These are phyloP conservation scores for Fusarium dimerum DNA, from an alignment of 2,329 filamentous ascomycete species.

Conservation along the genomic window DNA sequence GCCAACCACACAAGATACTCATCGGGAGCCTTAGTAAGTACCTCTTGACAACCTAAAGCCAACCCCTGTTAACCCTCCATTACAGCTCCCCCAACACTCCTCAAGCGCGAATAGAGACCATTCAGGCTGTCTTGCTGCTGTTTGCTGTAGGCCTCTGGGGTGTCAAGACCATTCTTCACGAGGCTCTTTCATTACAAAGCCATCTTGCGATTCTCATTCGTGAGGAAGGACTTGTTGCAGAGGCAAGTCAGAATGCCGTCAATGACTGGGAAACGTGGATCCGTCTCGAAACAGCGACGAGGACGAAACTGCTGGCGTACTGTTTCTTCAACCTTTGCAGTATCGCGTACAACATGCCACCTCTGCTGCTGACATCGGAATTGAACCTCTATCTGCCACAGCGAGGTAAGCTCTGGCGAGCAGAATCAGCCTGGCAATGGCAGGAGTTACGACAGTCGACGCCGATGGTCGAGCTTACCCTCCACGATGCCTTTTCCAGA, in stretches of 20 bases:
- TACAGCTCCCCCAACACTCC: conserved; percentile 59
- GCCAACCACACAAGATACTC: conserved; percentile 58
- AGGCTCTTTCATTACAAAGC: conserved; percentile 61
- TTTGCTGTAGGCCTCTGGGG: conserved; percentile 64
- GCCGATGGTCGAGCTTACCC: conserved; percentile 51
- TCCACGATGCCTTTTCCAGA: conserved; percentile 58
- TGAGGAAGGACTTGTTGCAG: conserved; percentile 55
- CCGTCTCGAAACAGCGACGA: conserved; percentile 54
- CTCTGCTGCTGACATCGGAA: conserved; percentile 58
- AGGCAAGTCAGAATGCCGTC: conserved; percentile 46
- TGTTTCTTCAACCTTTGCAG: conserved; percentile 65
- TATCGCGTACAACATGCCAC: conserved; percentile 62
- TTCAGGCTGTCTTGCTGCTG: conserved; percentile 62
- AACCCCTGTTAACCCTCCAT: conserved; percentile 1
- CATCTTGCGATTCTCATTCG: conserved; percentile 58
- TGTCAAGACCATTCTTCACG: conserved; percentile 59
- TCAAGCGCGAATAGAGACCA: conserved; percentile 62
- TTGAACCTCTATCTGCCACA: conserved; percentile 57
- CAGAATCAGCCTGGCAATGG: conserved; percentile 61
- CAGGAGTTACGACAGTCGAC: conserved; percentile 56
- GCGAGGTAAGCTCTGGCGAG: conserved; percentile 57
- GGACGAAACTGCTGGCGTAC: conserved; percentile 62
- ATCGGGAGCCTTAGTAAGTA: conserved; percentile 60
- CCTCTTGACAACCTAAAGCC: neutral
- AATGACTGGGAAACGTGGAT: conserved; percentile 63